Evolutionary conservation across 1,284 basidiomycete genomes (phyloP).

Genomic region (Caloboletus inedulis): DNA sequence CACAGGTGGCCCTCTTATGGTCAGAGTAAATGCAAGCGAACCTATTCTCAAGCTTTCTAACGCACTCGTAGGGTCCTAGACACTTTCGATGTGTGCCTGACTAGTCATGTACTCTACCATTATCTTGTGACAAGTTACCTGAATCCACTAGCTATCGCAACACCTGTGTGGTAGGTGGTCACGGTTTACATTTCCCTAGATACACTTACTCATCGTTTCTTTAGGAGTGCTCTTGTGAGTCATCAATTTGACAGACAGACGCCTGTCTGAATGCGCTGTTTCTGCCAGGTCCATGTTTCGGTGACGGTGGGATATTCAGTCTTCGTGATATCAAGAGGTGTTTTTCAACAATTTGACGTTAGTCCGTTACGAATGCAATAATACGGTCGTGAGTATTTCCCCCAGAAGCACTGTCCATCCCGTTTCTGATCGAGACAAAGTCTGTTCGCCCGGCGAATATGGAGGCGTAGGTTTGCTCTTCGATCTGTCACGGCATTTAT

Average conservation of each 20-base stretch:
- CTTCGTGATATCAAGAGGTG: too few species aligned
- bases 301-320: slow-evolving; percentile 37
- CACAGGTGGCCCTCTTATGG: slow-evolving; percentile 24
- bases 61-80: slow-evolving; percentile 38
- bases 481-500: not conserved
- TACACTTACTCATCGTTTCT: not conserved
- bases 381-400: slow-evolving; percentile 35
- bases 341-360: not conserved
- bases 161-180: slow-evolving; percentile 45
- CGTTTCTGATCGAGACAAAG: slow-evolving; percentile 12
- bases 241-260: not conserved
- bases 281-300: slow-evolving; percentile 41
- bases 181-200: too few species aligned
- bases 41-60: not conserved
- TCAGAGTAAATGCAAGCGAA: not conserved
- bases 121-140: slow-evolving; percentile 52
- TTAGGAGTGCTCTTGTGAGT: slow-evolving; percentile 41
- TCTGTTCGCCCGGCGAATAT: slow-evolving; percentile 42
- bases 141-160: slow-evolving; percentile 39
- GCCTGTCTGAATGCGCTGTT: not conserved
- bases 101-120: slow-evolving; percentile 49
- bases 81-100: slow-evolving; percentile 48
- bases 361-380: slow-evolving; percentile 46
- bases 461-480: slow-evolving; percentile 34
- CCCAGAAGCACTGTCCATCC: not conserved